Conservation (phyloP, 768 basidiomycete genomes). For the Mycena chlorophos region DNA sequence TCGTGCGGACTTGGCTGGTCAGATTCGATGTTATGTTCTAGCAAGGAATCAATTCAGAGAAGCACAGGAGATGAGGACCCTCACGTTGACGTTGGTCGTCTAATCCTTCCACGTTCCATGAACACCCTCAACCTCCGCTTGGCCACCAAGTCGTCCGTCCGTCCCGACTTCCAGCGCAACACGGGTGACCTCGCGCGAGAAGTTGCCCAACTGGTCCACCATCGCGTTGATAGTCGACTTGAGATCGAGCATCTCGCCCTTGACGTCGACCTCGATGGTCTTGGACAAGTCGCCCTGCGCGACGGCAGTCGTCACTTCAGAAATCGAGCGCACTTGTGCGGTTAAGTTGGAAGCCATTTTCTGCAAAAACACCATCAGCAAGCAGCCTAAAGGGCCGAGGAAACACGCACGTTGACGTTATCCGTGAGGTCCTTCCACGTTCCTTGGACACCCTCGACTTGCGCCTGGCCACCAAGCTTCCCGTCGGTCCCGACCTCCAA, state of each 20-base stretch:
- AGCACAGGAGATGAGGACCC: no score
- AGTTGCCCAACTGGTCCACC: constrained; percentile 46
- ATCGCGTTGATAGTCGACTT: constrained; percentile 65
- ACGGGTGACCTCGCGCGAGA: constrained; percentile 56
- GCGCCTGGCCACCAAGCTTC: neutral
- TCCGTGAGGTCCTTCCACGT: constrained; percentile 7
- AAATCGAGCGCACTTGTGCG: constrained; percentile 76
- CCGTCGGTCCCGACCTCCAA: neutral
- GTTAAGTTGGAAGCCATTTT: constrained; percentile 49
- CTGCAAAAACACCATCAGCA: constrained; percentile 1
- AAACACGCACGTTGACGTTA: constrained; percentile 2
- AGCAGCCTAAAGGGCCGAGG: neutral
- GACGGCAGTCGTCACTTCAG: constrained; percentile 73
- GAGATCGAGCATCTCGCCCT: constrained; percentile 79
- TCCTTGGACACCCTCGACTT: neutral
- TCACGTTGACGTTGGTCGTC: constrained; percentile 55
- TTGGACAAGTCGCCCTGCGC: constrained; percentile 71
- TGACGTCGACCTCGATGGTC: constrained; percentile 75
- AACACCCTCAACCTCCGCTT: constrained; percentile 76
- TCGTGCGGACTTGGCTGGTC: constrained; percentile 33
- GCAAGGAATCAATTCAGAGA: constrained; percentile 65
- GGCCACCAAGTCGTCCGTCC: constrained; percentile 86
- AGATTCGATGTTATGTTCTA: constrained; percentile 28
- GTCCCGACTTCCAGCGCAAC: constrained; percentile 65
- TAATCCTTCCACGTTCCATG: constrained; percentile 67